Conservation (phyloP, 1,139 yeast species). For the Taphrina pruni region DNA sequence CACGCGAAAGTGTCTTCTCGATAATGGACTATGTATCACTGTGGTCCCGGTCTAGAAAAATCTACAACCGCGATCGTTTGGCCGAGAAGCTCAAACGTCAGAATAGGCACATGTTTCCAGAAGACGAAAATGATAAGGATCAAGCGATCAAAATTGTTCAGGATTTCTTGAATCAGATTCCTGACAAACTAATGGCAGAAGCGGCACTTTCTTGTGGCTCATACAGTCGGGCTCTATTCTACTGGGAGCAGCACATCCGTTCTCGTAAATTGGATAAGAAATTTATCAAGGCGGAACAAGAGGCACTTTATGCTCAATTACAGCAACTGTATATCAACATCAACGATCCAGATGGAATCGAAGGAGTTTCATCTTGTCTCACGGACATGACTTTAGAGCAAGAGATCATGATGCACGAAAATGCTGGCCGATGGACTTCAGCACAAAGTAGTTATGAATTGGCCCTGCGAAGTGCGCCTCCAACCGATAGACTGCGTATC, state of each 20-base stretch:
- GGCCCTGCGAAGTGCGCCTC: slow-evolving; percentile 57
- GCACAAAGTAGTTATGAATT: slow-evolving; percentile 87
- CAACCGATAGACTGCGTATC: slow-evolving; percentile 52
- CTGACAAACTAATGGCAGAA: slow-evolving; percentile 72
- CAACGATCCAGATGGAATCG: slow-evolving; percentile 87
- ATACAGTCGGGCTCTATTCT: slow-evolving; percentile 86
- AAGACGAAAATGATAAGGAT: slow-evolving; percentile 44
- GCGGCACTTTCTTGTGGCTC: slow-evolving; percentile 84
- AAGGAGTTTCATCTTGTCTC: slow-evolving; percentile 79
- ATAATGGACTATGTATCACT: slow-evolving; percentile 83
- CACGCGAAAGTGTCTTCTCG: slow-evolving; percentile 41
- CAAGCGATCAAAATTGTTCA: slow-evolving; percentile 50
- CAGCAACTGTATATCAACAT: slow-evolving; percentile 84
- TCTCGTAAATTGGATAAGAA: slow-evolving; percentile 48
- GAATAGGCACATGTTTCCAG: slow-evolving; percentile 43
- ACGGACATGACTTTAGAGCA: slow-evolving; percentile 64
- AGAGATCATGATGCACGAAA: slow-evolving; percentile 78
- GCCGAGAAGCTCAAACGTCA: slow-evolving; percentile 44
- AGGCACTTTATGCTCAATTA: slow-evolving; percentile 52
- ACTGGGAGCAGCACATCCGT: slow-evolving; percentile 74
- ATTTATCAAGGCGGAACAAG: slow-evolving; percentile 51
- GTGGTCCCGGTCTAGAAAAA: slow-evolving; percentile 62
- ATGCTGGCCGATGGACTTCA: slow-evolving; percentile 83
- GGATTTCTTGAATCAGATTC: slow-evolving; percentile 61
- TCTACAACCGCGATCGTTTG: slow-evolving; percentile 39